Evolutionary conservation across 2,329 filamentous ascomycete genomes (phyloP).

Genomic region (Aspergillus spinulosporus): DNA sequence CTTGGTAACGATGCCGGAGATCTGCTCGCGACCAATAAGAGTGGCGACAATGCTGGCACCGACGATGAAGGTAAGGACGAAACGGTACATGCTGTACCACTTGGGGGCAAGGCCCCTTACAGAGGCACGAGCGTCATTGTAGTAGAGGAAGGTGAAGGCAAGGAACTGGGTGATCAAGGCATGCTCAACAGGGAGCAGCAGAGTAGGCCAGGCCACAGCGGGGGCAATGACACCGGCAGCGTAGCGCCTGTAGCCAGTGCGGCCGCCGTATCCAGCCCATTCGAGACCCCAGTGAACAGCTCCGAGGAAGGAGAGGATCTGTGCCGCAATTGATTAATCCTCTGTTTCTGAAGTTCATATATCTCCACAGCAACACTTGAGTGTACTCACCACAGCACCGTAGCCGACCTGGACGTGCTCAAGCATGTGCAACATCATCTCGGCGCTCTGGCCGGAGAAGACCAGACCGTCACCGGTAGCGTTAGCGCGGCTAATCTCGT

Average conservation of each 20-base stretch:
- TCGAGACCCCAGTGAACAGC: constrained; percentile 94
- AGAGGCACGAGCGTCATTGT: constrained; percentile 73
- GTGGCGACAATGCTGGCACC: constrained; percentile 78
- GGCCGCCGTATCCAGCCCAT: constrained; percentile 67
- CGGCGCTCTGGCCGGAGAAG: constrained; percentile 69
- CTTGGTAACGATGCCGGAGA: constrained; percentile 48
- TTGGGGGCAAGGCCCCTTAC: constrained; percentile 73
- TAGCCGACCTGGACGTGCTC: constrained; percentile 90
- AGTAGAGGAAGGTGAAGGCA: constrained; percentile 83
- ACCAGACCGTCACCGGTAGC: constrained; percentile 62
- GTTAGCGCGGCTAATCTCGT: constrained; percentile 72
- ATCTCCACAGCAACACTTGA: not conserved
- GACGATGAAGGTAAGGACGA: constrained; percentile 87
- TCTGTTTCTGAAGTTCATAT: not conserved
- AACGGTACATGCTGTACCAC: constrained; percentile 90
- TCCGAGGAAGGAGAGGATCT: constrained; percentile 91
- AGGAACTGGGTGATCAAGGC: constrained; percentile 83
- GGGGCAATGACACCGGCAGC: constrained; percentile 78
- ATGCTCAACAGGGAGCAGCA: constrained; percentile 79
- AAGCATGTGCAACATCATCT: constrained; percentile 69
- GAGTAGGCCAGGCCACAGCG: constrained; percentile 83
- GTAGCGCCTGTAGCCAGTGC: constrained; percentile 76
- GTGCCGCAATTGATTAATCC: not conserved
- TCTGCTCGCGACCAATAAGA: constrained; percentile 78
- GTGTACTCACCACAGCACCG: constrained; percentile 69